These are phyloP conservation scores for Carex pumila DNA, from an alignment of 176 grass and related monocot species.

Conservation along the genomic window DNA sequence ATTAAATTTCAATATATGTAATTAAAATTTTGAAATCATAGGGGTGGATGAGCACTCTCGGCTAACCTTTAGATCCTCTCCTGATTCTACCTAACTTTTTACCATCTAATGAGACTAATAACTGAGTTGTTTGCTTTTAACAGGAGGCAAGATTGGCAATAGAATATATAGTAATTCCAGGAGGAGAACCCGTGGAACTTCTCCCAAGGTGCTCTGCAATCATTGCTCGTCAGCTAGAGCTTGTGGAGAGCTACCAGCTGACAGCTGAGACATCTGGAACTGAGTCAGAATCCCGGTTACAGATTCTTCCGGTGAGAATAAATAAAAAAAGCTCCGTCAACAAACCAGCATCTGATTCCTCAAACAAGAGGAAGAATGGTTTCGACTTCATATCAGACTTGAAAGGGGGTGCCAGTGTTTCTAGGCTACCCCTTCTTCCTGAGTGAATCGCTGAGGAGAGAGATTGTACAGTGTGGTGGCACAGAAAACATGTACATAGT, in stretches of 20 bases:
- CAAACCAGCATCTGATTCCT: background rate
- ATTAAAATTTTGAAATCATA: too few species aligned
- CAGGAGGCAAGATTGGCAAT: slow-evolving; percentile 90
- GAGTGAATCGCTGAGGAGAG: slow-evolving; percentile 40
- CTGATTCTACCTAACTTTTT: background rate
- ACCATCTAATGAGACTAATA: background rate
- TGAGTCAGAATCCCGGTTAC: slow-evolving; percentile 73
- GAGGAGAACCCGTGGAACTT: slow-evolving; percentile 81
- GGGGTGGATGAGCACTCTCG: too few species aligned
- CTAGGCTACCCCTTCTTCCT: slow-evolving; percentile 73
- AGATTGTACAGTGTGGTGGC: slow-evolving; percentile 20
- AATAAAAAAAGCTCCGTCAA: slow-evolving; percentile 43
- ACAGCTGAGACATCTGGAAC: slow-evolving; percentile 80
- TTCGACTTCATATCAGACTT: slow-evolving; percentile 47
- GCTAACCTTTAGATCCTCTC: too few species aligned
- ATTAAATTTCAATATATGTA: too few species aligned
- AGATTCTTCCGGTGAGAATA: slow-evolving; percentile 89
- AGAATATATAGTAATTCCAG: slow-evolving; percentile 94
- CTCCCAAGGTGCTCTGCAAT: slow-evolving; percentile 97
- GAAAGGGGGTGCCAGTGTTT: slow-evolving; percentile 48
- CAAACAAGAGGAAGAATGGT: slow-evolving; percentile 33
- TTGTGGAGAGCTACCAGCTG: slow-evolving; percentile 97
- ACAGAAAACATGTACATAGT: slow-evolving; percentile 15
- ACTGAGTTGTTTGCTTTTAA: slow-evolving; percentile 2
- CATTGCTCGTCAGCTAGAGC: slow-evolving; percentile 85